Evolutionary conservation across 495 filamentous ascomycete species (phyloP).

Genomic region (Immersiella caudata): DNA sequence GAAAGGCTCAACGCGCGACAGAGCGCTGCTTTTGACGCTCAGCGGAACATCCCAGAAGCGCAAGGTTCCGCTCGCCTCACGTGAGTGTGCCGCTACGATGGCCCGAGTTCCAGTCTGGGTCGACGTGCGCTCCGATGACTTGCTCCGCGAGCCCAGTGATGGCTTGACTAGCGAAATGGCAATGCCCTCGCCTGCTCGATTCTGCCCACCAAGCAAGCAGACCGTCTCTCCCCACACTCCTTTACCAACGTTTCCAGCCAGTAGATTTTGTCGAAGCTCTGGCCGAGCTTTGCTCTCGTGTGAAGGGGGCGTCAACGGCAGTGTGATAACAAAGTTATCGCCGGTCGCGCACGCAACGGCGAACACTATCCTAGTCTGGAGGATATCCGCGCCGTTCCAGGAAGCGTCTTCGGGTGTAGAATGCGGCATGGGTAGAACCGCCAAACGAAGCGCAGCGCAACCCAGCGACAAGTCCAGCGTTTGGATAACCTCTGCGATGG

Average conservation of each 20-base stretch:
- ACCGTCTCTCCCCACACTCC: constrained; percentile 66
- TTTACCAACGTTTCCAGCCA: constrained; percentile 51
- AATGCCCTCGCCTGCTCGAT: constrained; percentile 63
- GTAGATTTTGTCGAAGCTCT: constrained; percentile 48
- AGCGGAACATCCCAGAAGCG: constrained; percentile 52
- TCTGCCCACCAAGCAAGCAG: constrained; percentile 59
- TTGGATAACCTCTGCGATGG: constrained; percentile 59
- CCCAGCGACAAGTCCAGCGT: constrained; percentile 70
- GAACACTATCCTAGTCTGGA: constrained; percentile 69
- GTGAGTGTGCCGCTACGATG: constrained; percentile 59
- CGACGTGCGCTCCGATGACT: constrained; percentile 41
- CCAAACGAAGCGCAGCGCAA: constrained; percentile 61
- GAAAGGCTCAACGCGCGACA: constrained; percentile 57
- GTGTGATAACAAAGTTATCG: constrained; percentile 66
- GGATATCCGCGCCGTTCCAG: constrained; percentile 61
- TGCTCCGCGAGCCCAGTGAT: constrained; percentile 36
- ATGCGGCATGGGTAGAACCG: constrained; percentile 57
- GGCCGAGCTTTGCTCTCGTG: constrained; percentile 55
- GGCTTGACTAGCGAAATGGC: constrained; percentile 65
- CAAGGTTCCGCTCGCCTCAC: constrained; percentile 64
- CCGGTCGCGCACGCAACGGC: constrained; percentile 71
- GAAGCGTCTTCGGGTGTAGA: constrained; percentile 49
- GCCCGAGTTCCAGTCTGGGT: constrained; percentile 32
- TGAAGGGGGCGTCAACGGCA: constrained; percentile 76
- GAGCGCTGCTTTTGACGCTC: constrained; percentile 39